Base-by-base conservation (phyloP, 169 alveolate genomes). In the Plasmodium billcollinsi region DNA sequence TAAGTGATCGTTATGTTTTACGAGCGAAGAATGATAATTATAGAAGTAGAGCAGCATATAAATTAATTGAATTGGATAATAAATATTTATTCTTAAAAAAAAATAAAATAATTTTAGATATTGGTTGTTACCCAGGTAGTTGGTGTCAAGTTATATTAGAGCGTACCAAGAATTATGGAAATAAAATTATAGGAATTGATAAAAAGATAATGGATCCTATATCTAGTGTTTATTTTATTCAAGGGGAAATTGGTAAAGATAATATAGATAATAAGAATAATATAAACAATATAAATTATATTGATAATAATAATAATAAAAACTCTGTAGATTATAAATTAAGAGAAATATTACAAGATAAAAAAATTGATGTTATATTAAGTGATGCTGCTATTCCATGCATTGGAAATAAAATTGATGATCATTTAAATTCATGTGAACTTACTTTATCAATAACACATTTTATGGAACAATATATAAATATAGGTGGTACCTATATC, bases 41-140 rank as follows among this genome's bases (percentile, higher is more conserved):
- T 89, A 90, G 96, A 92, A 94, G 96, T 91, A 78, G 96, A 18
- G 93, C 96, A 2, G 96, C 96, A 45, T 94, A 92, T 72, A 94
- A 94, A 67, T 88, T 94, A 47, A 92, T 90, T 43, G 95, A 94
- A 65, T 80, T 94, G 63, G 96, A 94, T 75, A 95, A 94, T 70
- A 92, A 92, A 56, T 94, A 69, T 65, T 71, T 94, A 18, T 75
- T 94, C 49, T 74, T 94, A 15, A 88, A 94, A 76, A 94, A 94
- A 76, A 92, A 91, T 75, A 94, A 94, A 90, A 70, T 71, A 15
- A 92, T 94, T 12, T 92, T 94, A 59, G 96, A 94, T 88, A 90
- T 94, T 20, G 96, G 96, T 0, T 88, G 94, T 66, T 94, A 89
- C 85, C 96, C 96, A 0, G 96, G 96, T 15, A 95, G 96, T 33